Evolutionary conservation across 1,139 yeast genomes (phyloP), one percentile per base, ranked within the genome.

Genomic region (Kodamaea ohmeri): DNA sequence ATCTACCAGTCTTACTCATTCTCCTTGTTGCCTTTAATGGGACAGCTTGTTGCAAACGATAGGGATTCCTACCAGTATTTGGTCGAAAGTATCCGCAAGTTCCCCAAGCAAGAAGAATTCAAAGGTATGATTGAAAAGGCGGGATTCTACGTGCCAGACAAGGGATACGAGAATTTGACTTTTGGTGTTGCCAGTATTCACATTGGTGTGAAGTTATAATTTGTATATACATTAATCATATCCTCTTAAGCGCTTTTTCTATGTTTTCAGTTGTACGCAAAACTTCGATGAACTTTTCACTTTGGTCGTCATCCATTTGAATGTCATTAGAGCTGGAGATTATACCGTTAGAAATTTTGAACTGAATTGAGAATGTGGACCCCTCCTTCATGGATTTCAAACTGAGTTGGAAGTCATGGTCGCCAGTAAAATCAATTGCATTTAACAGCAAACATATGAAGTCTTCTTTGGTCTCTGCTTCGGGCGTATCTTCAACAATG

Each of bases 161-260:
- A 77, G 41, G 98, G 98, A 36, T 92, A 90, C 61, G 97, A 92
- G 67, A 86, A 87, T 63, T 73, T 92, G 56, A 86, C 97, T n/a
- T 87, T 87, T 62, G 99, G 99, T 40, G 85, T 90, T 39, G 96
- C 97, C 39, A 89, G 96, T 37, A 89, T 92, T 47, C 99, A 92
- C 58, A 81, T 90, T 60, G 99, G 98, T 51, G 88, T 92, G 43
- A 92, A 92, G 65, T 73, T 86, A 39, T 71, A 56, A 44, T 24
- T 18, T 29, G 21, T 31, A 20, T 35, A 34, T 38, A 35, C 22
- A 25, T 28, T 25, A 16, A 37, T 18, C 22, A 25, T 7, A 28
- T 18, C 15, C 28, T 34, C 22, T 18, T 36, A n/a, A 34, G 44
- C 17, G 59, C 48, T 36, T 50, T 44, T 13, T 51, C 39, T 2